Conservation (phyloP, 2,329 filamentous ascomycete species). For the Colletotrichum navitas region DNA sequence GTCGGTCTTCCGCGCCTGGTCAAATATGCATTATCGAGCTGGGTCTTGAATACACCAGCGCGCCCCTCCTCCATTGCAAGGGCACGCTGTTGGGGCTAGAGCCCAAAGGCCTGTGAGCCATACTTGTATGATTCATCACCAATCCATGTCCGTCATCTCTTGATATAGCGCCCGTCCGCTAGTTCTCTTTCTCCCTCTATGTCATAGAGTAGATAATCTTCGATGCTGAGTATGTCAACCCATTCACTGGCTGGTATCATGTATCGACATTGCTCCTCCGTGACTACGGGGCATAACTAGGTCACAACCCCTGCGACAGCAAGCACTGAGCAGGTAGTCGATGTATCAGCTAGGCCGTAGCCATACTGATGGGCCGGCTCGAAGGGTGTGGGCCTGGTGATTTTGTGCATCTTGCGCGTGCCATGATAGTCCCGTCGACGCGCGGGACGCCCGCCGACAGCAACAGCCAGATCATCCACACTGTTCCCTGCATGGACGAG, state of each 20-base stretch:
- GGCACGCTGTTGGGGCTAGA: neutral
- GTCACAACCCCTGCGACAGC: neutral
- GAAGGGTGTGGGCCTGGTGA: neutral
- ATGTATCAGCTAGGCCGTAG: neutral
- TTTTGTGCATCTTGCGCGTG: neutral
- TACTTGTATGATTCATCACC: neutral
- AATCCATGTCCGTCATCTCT: neutral
- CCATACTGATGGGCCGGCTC: neutral
- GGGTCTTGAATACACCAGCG: neutral
- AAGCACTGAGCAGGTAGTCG: neutral
- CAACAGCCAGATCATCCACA: conserved; percentile 1
- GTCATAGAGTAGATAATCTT: neutral
- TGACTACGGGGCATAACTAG: neutral
- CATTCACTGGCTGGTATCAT: neutral
- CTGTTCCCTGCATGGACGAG: conserved; percentile 12
- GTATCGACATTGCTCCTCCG: neutral
- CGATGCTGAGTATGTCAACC: neutral
- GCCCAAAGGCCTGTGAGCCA: neutral
- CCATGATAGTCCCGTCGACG: neutral
- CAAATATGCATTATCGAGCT: neutral
- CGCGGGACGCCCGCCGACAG: neutral
- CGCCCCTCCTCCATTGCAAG: neutral
- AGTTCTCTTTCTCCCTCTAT: neutral
- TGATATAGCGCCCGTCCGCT: neutral
- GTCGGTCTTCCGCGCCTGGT: neutral